These are phyloP conservation scores for Debaryomyces coudertii DNA, from an alignment of 1,139 yeast genomes.

Conservation along the genomic window DNA sequence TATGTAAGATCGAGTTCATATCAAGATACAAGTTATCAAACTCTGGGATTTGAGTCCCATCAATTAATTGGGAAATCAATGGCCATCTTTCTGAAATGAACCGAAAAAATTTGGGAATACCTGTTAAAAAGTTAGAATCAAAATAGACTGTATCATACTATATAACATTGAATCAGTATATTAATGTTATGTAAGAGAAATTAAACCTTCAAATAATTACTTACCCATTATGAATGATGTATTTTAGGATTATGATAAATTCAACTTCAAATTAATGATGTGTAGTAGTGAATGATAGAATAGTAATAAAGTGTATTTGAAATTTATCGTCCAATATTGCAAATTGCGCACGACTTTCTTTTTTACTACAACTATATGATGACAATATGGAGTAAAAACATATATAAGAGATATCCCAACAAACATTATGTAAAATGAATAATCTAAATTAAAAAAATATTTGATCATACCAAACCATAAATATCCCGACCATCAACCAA, in stretches of 20 bases:
- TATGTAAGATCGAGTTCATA: constrained; percentile 96
- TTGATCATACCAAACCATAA: constrained; percentile 1
- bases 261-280: not conserved
- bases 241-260: constrained; percentile 2
- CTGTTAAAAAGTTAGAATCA: constrained; percentile 39
- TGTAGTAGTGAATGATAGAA: not conserved
- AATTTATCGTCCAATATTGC: constrained; percentile 8
- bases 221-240: constrained; percentile 12
- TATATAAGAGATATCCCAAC: constrained; percentile 8
- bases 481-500: constrained; percentile 1
- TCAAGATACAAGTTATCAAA: constrained; percentile 94
- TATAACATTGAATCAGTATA: not conserved
- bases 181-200: not conserved
- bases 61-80: constrained; percentile 83
- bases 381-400: not conserved
- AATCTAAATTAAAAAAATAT: not conserved
- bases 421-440: not conserved
- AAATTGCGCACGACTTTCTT: constrained; percentile 5
- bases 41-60: constrained; percentile 85
- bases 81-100: constrained; percentile 99
- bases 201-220: not conserved
- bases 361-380: not conserved
- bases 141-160: not conserved
- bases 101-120: constrained; percentile 95
- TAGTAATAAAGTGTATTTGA: not conserved